Percentiles rank a stretch among this genome's conserved stretches.
Evolutionary conservation across 371 early-diverging fungal species (phyloP).

Genomic region (Mortierella sp.): DNA sequence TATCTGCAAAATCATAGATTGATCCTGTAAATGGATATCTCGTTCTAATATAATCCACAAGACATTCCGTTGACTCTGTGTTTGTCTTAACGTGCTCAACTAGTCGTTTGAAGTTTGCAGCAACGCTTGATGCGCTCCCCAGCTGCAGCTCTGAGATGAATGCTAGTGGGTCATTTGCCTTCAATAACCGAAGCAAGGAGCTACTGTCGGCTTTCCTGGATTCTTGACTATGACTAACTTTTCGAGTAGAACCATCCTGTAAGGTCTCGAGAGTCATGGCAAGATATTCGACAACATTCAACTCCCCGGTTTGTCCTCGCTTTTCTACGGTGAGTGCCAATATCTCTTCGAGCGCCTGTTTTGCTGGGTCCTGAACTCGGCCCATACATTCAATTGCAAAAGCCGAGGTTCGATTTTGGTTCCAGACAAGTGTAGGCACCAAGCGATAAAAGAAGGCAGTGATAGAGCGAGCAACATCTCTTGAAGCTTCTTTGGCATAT

Average conservation of each 20-base stretch:
- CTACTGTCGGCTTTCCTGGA: slow-evolving; percentile 2
- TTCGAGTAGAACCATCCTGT: not conserved
- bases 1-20: slow-evolving; percentile 55
- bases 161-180: slow-evolving; percentile 3
- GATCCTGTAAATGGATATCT: slow-evolving; percentile 64
- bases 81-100: slow-evolving; percentile 13
- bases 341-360: slow-evolving; percentile 16
- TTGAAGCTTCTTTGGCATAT: slow-evolving; percentile 56
- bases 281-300: slow-evolving; percentile 32
- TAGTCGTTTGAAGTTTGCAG: slow-evolving; percentile 19
- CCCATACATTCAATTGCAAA: slow-evolving; percentile 26
- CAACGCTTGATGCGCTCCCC: slow-evolving; percentile 23
- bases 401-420: slow-evolving; percentile 50
- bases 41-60: slow-evolving; percentile 58
- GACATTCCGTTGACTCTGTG: slow-evolving; percentile 4
- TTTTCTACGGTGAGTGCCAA: slow-evolving; percentile 9
- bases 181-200: slow-evolving; percentile 10
- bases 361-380: slow-evolving; percentile 31
- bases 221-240: not conserved
- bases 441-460: slow-evolving; percentile 58
- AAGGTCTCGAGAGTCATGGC: slow-evolving; percentile 20
- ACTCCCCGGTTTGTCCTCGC: slow-evolving; percentile 2
- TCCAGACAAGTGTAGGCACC: slow-evolving; percentile 50
- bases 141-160: slow-evolving; percentile 21
- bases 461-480: slow-evolving; percentile 35